These are phyloP conservation scores for Jatropha multifida DNA, from an alignment of 441 rosid species.

Conservation along the genomic window DNA sequence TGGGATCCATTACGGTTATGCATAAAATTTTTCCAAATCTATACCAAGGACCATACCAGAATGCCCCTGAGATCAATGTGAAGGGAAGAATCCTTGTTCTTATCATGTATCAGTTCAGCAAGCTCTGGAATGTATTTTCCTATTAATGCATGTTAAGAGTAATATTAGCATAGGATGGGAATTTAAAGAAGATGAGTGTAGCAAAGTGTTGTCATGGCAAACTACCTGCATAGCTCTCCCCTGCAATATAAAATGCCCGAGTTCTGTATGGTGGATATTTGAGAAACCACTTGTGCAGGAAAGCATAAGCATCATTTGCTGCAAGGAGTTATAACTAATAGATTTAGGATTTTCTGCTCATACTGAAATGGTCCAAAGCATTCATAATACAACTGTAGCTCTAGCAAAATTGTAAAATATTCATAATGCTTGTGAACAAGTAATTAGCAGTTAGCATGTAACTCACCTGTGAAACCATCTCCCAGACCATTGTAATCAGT, in stretches of 20 bases:
- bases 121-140: slow-evolving; percentile 89
- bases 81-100: slow-evolving; percentile 54
- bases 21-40: not conserved
- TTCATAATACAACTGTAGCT: not conserved
- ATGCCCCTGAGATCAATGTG: slow-evolving; percentile 75
- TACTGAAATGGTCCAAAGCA: not conserved
- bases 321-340: slow-evolving; percentile 11
- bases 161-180: not conserved
- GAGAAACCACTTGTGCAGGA: slow-evolving; percentile 77
- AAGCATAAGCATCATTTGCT: slow-evolving; percentile 84
- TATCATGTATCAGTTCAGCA: slow-evolving; percentile 69
- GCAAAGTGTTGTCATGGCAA: slow-evolving; percentile 2
- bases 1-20: not conserved
- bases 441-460: not conserved
- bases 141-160: slow-evolving; percentile 23
- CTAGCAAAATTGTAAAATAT: not conserved
- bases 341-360: slow-evolving; percentile 5
- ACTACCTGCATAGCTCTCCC: slow-evolving; percentile 98
- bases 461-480: slow-evolving; percentile 75
- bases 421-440: not conserved
- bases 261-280: slow-evolving; percentile 67
- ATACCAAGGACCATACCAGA: slow-evolving; percentile 50
- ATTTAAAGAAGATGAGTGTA: not conserved
- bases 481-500: slow-evolving; percentile 61
- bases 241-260: slow-evolving; percentile 73